Conservation (phyloP, 257 asterid genomes). For the Scutellaria baicalensis region DNA sequence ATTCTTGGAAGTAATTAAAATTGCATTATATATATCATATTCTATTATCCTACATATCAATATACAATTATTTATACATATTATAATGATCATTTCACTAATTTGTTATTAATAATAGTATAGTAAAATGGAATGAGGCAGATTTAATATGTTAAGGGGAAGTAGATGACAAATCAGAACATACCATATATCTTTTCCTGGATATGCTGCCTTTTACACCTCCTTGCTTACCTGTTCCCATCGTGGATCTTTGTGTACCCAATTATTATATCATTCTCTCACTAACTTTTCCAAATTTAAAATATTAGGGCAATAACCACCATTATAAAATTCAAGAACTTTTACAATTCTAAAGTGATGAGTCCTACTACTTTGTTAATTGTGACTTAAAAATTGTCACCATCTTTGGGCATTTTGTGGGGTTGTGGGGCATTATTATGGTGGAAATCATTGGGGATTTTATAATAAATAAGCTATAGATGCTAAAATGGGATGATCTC, state of each 20-base stretch:
- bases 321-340: neutral
- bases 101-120: neutral
- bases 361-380: neutral
- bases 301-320: neutral
- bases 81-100: neutral
- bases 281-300: slow-evolving; percentile 1
- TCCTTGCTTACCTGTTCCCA: slow-evolving; percentile 30
- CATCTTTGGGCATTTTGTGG: neutral
- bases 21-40: too few species aligned
- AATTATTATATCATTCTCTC: neutral
- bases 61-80: neutral
- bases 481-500: neutral
- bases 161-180: slow-evolving; percentile 21
- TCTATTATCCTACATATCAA: neutral
- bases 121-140: neutral
- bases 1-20: too few species aligned
- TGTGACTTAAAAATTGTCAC: neutral
- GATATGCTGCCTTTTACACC: slow-evolving; percentile 23
- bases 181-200: slow-evolving; percentile 15
- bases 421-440: neutral
- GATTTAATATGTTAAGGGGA: neutral
- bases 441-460: neutral
- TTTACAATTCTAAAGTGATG: neutral
- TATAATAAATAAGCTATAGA: neutral
- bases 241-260: neutral